phyloP scores from a whole-genome alignment of 257 asterid genomes.

The Capsicum rhomboideum region DNA sequence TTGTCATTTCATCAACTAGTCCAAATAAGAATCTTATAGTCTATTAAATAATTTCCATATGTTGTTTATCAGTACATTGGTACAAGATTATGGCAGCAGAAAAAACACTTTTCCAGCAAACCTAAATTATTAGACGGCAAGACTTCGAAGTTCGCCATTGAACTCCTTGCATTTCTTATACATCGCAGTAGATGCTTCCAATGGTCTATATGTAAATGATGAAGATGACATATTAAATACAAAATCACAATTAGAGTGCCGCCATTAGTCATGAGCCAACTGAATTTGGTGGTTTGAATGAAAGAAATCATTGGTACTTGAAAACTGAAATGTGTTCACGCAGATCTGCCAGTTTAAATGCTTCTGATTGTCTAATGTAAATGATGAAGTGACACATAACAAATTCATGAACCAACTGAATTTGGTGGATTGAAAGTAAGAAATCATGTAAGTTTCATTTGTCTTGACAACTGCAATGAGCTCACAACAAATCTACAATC shows the following conservation, averaged over 20 bases:
- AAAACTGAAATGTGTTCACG: background rate
- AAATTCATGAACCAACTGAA: background rate
- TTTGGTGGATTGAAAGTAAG: background rate
- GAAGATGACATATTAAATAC: background rate
- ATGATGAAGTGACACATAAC: background rate
- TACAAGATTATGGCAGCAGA: background rate
- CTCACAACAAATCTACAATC: conserved; percentile 1
- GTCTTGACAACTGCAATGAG: background rate
- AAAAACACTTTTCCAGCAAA: background rate
- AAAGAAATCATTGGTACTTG: background rate
- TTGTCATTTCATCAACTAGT: background rate
- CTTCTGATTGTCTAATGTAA: background rate
- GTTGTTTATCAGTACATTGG: background rate
- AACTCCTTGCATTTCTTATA: background rate
- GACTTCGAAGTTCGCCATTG: background rate
- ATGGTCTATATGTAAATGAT: background rate
- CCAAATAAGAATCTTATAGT: background rate
- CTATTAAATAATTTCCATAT: background rate
- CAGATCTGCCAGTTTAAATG: background rate
- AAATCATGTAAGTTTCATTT: background rate
- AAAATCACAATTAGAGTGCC: background rate
- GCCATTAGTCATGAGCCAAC: background rate
- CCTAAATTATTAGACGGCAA: background rate
- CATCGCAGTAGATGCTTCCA: background rate
- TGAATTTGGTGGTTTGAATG: background rate